Evolutionary conservation across 2,329 filamentous ascomycete species (phyloP).

Genomic region (Aureobasidium sp.): DNA sequence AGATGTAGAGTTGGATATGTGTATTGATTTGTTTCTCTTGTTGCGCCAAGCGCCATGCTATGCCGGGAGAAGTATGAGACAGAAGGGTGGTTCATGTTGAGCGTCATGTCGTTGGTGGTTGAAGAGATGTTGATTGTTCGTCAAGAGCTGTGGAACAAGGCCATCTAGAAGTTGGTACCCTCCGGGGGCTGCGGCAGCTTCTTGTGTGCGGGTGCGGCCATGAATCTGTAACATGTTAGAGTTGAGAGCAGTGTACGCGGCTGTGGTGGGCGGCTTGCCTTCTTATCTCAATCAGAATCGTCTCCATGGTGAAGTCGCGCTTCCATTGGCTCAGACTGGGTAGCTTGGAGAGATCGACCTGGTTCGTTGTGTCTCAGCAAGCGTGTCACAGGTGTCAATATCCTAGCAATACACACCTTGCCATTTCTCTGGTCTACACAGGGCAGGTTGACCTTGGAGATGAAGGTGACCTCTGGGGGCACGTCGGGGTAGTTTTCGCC

Average conservation of each 20-base stretch:
- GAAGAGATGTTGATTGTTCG: not conserved
- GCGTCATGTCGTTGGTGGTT: constrained; percentile 9
- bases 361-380: constrained; percentile 15
- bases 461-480: constrained; percentile 85
- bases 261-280: constrained; percentile 45
- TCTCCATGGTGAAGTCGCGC: constrained; percentile 91
- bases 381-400: not conserved
- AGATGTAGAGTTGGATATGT: not conserved
- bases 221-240: constrained; percentile 55
- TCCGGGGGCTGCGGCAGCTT: constrained; percentile 92
- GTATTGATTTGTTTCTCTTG: not conserved
- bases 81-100: not conserved
- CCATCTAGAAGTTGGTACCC: constrained; percentile 51
- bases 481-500: constrained; percentile 80
- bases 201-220: constrained; percentile 87
- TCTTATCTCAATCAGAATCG: constrained; percentile 77
- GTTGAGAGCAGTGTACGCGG: not conserved
- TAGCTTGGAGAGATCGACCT: constrained; percentile 78
- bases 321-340: constrained; percentile 87
- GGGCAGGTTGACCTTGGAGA: constrained; percentile 92
- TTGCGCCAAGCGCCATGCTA: constrained; percentile 14
- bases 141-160: not conserved
- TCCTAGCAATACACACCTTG: constrained; percentile 43
- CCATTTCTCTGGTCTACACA: constrained; percentile 79
- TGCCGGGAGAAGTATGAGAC: not conserved